phyloP scores from a whole-genome alignment of 1,284 basidiomycete species.

The Fomitopsis betulina region DNA sequence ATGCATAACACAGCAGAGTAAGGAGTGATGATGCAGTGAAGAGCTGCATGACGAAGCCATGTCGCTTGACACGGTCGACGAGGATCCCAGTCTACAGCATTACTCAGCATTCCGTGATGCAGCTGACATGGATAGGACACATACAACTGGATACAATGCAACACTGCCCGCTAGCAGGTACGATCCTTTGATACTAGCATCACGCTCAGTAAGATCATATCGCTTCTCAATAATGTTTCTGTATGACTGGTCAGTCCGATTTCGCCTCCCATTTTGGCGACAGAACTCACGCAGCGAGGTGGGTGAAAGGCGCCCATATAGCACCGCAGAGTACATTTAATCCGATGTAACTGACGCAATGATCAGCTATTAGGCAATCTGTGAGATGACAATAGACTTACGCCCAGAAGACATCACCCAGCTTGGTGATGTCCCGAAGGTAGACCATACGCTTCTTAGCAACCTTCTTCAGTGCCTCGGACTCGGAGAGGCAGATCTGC shows the following conservation, averaged over 20 bases:
- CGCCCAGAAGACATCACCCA: slow-evolving; percentile 81
- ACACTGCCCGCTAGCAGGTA: slow-evolving; percentile 73
- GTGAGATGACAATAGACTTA: slow-evolving; percentile 33
- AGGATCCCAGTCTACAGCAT: slow-evolving; percentile 50
- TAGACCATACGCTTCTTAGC: slow-evolving; percentile 60
- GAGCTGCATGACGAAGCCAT: slow-evolving; percentile 53
- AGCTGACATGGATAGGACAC: slow-evolving; percentile 12
- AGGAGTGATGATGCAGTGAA: slow-evolving; percentile 58
- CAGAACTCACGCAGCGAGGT: slow-evolving; percentile 61
- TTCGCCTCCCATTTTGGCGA: background rate
- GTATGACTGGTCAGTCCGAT: background rate
- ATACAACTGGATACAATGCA: slow-evolving; percentile 68
- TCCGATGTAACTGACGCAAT: slow-evolving; percentile 52
- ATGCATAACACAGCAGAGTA: slow-evolving; percentile 60
- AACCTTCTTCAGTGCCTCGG: slow-evolving; percentile 59
- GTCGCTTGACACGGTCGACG: slow-evolving; percentile 53
- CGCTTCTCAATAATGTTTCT: slow-evolving; percentile 75
- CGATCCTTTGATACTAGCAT: slow-evolving; percentile 62
- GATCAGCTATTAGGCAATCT: slow-evolving; percentile 2
- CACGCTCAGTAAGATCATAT: slow-evolving; percentile 55
- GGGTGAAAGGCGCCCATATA: slow-evolving; percentile 76
- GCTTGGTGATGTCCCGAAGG: slow-evolving; percentile 52
- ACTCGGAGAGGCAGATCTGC: slow-evolving; percentile 39
- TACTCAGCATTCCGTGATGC: background rate
- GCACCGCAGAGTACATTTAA: slow-evolving; percentile 72